A percentile compares a stretch with the other conserved stretches of the same genome.
Evolutionary conservation across 2,329 filamentous ascomycete genomes (phyloP).

Genomic region (Didymella exigua): DNA sequence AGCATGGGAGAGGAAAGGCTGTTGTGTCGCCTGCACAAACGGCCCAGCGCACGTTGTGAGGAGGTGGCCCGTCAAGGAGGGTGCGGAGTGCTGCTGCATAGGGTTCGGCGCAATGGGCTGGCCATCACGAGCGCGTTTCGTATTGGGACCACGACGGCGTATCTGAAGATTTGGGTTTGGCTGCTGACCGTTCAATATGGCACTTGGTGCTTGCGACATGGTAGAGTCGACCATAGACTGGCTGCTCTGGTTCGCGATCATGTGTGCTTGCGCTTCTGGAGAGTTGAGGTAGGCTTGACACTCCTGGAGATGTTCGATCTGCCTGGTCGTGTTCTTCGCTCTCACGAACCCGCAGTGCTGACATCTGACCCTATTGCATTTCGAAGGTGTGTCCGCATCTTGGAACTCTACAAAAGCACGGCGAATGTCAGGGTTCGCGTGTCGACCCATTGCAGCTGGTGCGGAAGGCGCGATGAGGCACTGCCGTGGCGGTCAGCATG

Average conservation of each 20-base stretch:
- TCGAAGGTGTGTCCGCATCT: conserved; percentile 50
- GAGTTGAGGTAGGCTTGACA: conserved; percentile 54
- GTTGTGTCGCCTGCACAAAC: conserved; percentile 65
- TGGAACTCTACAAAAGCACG: conserved; percentile 48
- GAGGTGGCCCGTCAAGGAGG: conserved; percentile 64
- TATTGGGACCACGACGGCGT: conserved; percentile 51
- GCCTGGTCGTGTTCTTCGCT: conserved; percentile 58
- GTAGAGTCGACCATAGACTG: conserved; percentile 22
- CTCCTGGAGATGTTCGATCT: conserved; percentile 56
- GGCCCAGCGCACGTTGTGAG: conserved; percentile 55
- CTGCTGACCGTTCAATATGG: conserved; percentile 53
- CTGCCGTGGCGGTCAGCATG: conserved; percentile 25
- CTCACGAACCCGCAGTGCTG: conserved; percentile 56
- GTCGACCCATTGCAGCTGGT: conserved; percentile 34
- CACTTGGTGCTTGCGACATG: conserved; percentile 30
- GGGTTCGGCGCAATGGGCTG: conserved; percentile 43
- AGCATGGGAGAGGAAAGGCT: conserved; percentile 69
- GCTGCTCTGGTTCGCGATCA: conserved; percentile 27
- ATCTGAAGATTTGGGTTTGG: conserved; percentile 57
- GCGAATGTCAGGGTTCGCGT: conserved; percentile 52
- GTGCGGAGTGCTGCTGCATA: conserved; percentile 33
- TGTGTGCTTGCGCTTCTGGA: conserved; percentile 50
- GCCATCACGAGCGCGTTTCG: conserved; percentile 47
- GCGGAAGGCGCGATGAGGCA: neutral
- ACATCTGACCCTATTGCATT: conserved; percentile 58